phyloP scores from a whole-genome alignment of 1,284 basidiomycete species.

The Leccinum pallidistipes region DNA sequence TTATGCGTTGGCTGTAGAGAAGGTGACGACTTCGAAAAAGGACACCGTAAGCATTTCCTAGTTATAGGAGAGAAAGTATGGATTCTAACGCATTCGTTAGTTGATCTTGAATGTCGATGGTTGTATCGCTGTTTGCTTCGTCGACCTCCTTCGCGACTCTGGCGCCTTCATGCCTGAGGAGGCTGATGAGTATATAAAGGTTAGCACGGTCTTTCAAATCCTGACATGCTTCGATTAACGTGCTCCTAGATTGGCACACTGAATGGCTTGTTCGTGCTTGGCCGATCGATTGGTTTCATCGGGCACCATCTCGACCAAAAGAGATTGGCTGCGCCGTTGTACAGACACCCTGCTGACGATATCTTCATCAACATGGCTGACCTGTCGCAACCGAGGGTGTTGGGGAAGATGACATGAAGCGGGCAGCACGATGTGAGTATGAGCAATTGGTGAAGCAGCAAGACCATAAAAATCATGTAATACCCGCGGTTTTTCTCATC shows the following conservation, averaged over 20 bases:
- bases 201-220: conserved; percentile 24
- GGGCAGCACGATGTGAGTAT: neutral
- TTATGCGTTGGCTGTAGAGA: conserved; percentile 98
- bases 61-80: neutral
- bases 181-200: conserved; percentile 95
- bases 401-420: conserved; percentile 53
- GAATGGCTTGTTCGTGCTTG: conserved; percentile 96
- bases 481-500: conserved; percentile 23
- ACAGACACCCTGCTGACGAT: conserved; percentile 88
- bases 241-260: conserved; percentile 73
- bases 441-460: neutral
- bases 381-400: conserved; percentile 72
- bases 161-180: conserved; percentile 97
- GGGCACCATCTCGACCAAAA: conserved; percentile 96
- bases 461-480: conserved; percentile 20
- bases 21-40: conserved; percentile 97
- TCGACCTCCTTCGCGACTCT: conserved; percentile 89
- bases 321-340: conserved; percentile 87
- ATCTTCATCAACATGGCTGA: conserved; percentile 88
- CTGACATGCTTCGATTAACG: conserved; percentile 7
- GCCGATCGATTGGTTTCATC: conserved; percentile 97
- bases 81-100: conserved; percentile 29
- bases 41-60: conserved; percentile 67
- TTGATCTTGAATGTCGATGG: conserved; percentile 96
- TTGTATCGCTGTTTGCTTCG: conserved; percentile 97